Percentiles rank a stretch among this genome's conserved stretches.
phyloP scores from a whole-genome alignment of 2,329 filamentous ascomycete species.

The Gnomoniopsis sp. region DNA sequence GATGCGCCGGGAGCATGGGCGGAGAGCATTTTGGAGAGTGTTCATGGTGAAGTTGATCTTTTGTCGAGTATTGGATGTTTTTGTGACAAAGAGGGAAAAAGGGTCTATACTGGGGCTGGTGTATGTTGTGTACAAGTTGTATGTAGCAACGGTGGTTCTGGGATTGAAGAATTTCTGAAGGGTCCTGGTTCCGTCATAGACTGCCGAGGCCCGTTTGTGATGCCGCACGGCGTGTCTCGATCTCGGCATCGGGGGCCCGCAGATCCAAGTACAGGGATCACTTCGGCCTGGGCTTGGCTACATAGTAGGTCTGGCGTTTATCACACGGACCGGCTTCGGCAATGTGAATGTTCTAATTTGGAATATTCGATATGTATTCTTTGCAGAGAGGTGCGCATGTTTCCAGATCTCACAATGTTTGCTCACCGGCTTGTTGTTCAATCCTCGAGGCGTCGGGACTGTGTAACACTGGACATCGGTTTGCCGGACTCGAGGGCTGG shows the following conservation, averaged over 20 bases:
- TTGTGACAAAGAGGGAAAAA: no score
- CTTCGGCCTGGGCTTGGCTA: neutral
- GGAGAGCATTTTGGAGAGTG: conserved; percentile 11
- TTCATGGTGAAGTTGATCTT: neutral
- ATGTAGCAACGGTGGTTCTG: neutral
- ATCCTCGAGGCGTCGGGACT: neutral
- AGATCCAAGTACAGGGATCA: conserved; percentile 2
- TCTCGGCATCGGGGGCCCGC: conserved; percentile 15
- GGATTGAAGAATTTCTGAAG: neutral
- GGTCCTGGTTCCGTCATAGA: conserved; percentile 17
- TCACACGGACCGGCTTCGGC: conserved; percentile 1
- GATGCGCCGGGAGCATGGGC: conserved; percentile 19
- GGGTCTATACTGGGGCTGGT: neutral
- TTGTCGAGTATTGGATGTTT: no score
- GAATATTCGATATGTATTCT: neutral
- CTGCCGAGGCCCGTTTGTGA: conserved; percentile 13
- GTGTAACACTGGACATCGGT: neutral
- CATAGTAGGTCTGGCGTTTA: neutral
- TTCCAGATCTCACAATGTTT: neutral
- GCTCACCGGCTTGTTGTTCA: neutral
- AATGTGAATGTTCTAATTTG: neutral
- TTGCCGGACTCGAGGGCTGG: neutral
- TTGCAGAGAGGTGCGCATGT: neutral
- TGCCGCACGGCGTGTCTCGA: conserved; percentile 9
- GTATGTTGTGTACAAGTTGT: neutral